Conservation (phyloP, 768 basidiomycete genomes). For the Suillus sp. region DNA sequence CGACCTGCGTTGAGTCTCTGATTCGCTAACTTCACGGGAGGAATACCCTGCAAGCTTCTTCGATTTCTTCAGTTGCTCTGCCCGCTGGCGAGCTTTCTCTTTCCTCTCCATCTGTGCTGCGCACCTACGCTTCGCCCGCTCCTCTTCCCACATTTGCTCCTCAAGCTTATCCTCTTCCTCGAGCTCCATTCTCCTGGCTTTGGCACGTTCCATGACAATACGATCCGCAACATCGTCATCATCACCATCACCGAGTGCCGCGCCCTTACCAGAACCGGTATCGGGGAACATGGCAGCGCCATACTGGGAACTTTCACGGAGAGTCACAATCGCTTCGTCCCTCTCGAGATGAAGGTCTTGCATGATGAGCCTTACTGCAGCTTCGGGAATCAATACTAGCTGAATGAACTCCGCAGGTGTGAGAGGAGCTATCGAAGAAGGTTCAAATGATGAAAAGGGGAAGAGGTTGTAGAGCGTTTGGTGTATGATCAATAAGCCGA, state of each 20-base stretch:
- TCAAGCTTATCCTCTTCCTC: constrained; percentile 43
- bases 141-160: constrained; percentile 27
- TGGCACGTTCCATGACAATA: constrained; percentile 48
- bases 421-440: constrained; percentile 61
- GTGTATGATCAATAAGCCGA: constrained; percentile 79
- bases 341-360: constrained; percentile 61
- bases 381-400: constrained; percentile 88
- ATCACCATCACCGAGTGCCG: constrained; percentile 37
- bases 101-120: constrained; percentile 20
- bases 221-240: constrained; percentile 40
- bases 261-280: constrained; percentile 33
- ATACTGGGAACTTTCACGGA: constrained; percentile 79
- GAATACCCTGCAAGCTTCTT: neutral
- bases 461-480: constrained; percentile 77
- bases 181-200: constrained; percentile 41
- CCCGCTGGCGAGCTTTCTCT: constrained; percentile 27
- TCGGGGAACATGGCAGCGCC: constrained; percentile 85
- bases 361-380: constrained; percentile 78
- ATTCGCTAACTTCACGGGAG: constrained; percentile 12
- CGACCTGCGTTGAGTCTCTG: constrained; percentile 16
- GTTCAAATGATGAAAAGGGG: constrained; percentile 59
- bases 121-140: constrained; percentile 26
- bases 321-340: constrained; percentile 53
- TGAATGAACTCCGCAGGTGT: constrained; percentile 76
- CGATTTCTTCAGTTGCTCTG: constrained; percentile 16